Base-by-base conservation (phyloP, 2,329 filamentous ascomycete genomes). In the Capronia epimyces region DNA sequence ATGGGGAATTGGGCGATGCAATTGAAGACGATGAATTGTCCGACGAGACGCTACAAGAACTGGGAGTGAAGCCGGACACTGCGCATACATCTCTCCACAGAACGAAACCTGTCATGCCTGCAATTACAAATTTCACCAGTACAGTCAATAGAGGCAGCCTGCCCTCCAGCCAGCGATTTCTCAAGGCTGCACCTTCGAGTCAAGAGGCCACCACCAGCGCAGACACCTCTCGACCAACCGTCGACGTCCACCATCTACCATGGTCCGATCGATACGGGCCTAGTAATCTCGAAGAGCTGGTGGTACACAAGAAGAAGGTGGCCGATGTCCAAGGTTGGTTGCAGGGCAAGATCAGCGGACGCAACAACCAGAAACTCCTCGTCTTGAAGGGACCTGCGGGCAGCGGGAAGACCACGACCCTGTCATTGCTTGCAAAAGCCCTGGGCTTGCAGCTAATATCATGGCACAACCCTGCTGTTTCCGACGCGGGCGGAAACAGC, bases 241-340 rank as follows among this genome's bases (percentile, higher is more conserved):
- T 34, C 13, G 25, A 34, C 13, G 36, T 56, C 10, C 47, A 36
- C 58, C 69, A 75, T 43, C 79, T 85, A 46, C 89, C 91, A 2
- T 97, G 91, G 91, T 86, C 86, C 13, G 90, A 96, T 60, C 81
- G 83, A 60, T 97, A 89, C 67, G 83, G 80, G 1, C 91, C 91
- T 0, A 63, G 67, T 2, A 85, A 79, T 60, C 67, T 96, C 10
- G 83, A 89, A 13, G 91, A 97, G 69, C 74, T 98, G 40, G 91
- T 86, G 0, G 91, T 98, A 15, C 90, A 98, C 68, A 96, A 94
- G 73, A 93, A 81, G 62, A 98, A 98, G 67, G 87, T 97, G 4
- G 71, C 81, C 1, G 90, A 97, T 69, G 90, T 97, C 40, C 80
- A 83, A 52, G 76, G 72, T 52, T 97, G 93, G 90, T 72, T 98